Evolutionary conservation across 129 eudicot genomes (phyloP).

Genomic region (Helianthus tuberosus): DNA sequence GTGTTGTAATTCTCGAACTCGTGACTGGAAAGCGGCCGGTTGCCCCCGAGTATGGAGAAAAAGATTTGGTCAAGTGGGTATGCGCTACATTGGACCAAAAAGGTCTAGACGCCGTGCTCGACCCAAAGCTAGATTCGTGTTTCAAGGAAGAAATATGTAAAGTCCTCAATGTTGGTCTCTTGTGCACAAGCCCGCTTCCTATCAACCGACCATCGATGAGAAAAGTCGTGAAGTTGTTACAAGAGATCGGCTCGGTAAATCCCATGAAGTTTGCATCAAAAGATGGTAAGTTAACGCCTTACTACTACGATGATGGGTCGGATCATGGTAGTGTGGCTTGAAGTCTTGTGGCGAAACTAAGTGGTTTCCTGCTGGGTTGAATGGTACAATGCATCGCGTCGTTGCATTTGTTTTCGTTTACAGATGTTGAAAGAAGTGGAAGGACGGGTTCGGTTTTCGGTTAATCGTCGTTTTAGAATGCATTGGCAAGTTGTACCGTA

Average conservation of each 20-base stretch:
- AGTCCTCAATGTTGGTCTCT: constrained; percentile 78
- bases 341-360: background rate
- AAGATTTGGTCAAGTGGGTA: constrained; percentile 92
- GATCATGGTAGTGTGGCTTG: constrained; percentile 85
- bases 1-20: constrained; percentile 83
- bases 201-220: constrained; percentile 95
- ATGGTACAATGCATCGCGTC: background rate
- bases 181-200: constrained; percentile 95
- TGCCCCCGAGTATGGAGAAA: constrained; percentile 93
- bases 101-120: constrained; percentile 76
- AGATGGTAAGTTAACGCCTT: constrained; percentile 87
- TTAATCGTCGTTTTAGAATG: constrained; percentile 5
- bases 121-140: constrained; percentile 86
- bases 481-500: constrained; percentile 15
- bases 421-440: background rate
- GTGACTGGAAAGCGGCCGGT: constrained; percentile 88
- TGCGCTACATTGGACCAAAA: constrained; percentile 82
- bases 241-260: constrained; percentile 58
- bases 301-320: constrained; percentile 78
- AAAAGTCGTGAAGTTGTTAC: constrained; percentile 82
- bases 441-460: background rate
- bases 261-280: constrained; percentile 52
- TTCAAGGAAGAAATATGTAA: constrained; percentile 86
- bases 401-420: background rate
- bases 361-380: constrained; percentile 2